Base-by-base conservation (phyloP, 495 filamentous ascomycete species). In the Penicillium longicatenatum region DNA sequence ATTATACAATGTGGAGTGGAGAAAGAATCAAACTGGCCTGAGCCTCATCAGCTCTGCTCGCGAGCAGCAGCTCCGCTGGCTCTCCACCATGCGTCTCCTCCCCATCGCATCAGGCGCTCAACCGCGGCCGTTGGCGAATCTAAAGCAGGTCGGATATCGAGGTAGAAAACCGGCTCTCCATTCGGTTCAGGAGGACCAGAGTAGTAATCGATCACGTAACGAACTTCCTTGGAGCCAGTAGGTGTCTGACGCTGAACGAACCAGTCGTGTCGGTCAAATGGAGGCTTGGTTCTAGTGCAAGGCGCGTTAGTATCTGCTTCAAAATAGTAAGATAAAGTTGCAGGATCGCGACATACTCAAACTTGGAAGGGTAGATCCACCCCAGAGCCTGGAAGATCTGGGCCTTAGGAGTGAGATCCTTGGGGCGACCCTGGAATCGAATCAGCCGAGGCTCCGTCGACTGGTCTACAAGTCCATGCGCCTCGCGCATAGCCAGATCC, bases 211-310 rank as follows among this genome's bases (percentile, higher is more conserved):
- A 99, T 99, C 50, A 99, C 88, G 69, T 99, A 99, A 58, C 94
- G 83, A 44, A 96, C 80, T 79, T 97, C 91, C 68, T 84, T 86
- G 60, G 74, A 55, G 17, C 83, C 79, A 6, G 83, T 81, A n/a
- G 85, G 73, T 17, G 80, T 72, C 21, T 83, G 77, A 43, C 94
- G 83, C 62, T 87, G 80, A 24, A 98, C 88, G 66, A 86, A 98
- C 94, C 94, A 98, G 69, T 98, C 94, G 66, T 98, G 94, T 52
- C 94, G 86, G 74, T 98, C 94, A 65, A 98, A 98, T n/a, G 94
- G 94, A 29, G 91, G 89, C 21, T 89, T 86, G 10, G 86, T 83
- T 12, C 86, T 91, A 58, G 42, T 20, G n/a, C 22, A 50, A 17
- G 4, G 24, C 16, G 4, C 14, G 37, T 39, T 29, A 67, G 62